These are phyloP conservation scores for Nakaseomyces uthaithaninus DNA, from an alignment of 1,139 yeast genomes.

Conservation along the genomic window DNA sequence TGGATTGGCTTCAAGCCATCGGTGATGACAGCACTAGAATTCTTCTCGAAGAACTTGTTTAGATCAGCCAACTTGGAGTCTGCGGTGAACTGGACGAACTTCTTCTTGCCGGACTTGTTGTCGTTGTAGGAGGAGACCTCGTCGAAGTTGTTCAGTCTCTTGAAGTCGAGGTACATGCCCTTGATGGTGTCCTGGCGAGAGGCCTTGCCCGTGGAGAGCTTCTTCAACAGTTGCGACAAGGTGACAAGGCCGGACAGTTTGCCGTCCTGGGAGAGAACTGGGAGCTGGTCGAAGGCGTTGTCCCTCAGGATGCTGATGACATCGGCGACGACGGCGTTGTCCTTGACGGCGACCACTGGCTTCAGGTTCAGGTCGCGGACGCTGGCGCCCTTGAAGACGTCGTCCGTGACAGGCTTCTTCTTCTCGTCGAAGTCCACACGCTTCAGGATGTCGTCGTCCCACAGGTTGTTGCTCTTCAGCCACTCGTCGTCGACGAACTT, in stretches of 20 bases:
- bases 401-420: slow-evolving; percentile 23
- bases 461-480: slow-evolving; percentile 74
- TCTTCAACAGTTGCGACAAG: slow-evolving; percentile 62
- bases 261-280: slow-evolving; percentile 57
- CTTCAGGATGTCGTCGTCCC: slow-evolving; percentile 44
- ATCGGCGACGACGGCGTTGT: slow-evolving; percentile 52
- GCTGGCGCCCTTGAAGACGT: slow-evolving; percentile 49
- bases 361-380: slow-evolving; percentile 67
- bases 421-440: slow-evolving; percentile 22
- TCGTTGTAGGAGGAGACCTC: slow-evolving; percentile 58
- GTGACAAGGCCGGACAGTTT: slow-evolving; percentile 72
- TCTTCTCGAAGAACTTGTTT: slow-evolving; percentile 76
- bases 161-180: slow-evolving; percentile 64
- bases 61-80: slow-evolving; percentile 61
- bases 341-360: slow-evolving; percentile 71
- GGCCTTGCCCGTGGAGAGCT: slow-evolving; percentile 55
- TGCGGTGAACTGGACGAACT: slow-evolving; percentile 61
- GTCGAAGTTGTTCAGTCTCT: slow-evolving; percentile 57
- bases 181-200: slow-evolving; percentile 54
- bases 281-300: slow-evolving; percentile 81
- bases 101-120: slow-evolving; percentile 55
- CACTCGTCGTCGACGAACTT: slow-evolving; percentile 90
- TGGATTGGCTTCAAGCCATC: slow-evolving; percentile 72
- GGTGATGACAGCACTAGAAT: slow-evolving; percentile 80
- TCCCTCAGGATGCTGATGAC: slow-evolving; percentile 66